Conservation (phyloP, 2,329 filamentous ascomycete species). For the Chaetomiaceae sp. region DNA sequence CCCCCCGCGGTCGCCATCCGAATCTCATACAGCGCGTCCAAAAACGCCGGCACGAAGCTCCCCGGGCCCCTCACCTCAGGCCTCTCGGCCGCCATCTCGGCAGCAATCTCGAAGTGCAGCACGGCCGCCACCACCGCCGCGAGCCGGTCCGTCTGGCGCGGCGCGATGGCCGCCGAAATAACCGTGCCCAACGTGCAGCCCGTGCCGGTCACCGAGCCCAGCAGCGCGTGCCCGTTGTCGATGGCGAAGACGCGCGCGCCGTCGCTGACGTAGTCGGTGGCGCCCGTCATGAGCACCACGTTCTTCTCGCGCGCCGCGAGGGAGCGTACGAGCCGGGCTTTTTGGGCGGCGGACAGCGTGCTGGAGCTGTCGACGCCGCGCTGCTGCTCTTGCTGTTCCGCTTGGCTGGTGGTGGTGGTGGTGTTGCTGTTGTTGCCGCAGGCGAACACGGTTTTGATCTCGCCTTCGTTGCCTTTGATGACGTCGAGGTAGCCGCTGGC, state of each 20-base stretch:
- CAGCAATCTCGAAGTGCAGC: conserved; percentile 68
- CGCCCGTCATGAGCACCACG: conserved; percentile 77
- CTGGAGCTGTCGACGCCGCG: conserved; percentile 77
- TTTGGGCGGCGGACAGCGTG: conserved; percentile 39
- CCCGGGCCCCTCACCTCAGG: conserved; percentile 66
- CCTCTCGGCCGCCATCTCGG: conserved; percentile 61
- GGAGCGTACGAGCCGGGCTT: conserved; percentile 55
- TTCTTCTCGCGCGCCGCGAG: conserved; percentile 64
- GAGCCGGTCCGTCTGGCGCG: conserved; percentile 57
- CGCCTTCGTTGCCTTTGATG: conserved; percentile 91
- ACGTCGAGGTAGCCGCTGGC: conserved; percentile 71
- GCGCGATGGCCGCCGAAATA: conserved; percentile 68
- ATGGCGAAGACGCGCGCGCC: conserved; percentile 62
- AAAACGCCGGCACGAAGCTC: conserved; percentile 76
- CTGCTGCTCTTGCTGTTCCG: conserved; percentile 57
- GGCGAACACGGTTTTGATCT: conserved; percentile 65
- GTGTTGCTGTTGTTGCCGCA: too few species aligned
- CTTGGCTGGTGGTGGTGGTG: too few species aligned
- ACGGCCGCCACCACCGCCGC: conserved; percentile 66
- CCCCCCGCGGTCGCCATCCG: conserved; percentile 42
- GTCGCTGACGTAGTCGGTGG: conserved; percentile 70
- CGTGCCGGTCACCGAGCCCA: conserved; percentile 68
- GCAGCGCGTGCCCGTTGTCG: conserved; percentile 67
- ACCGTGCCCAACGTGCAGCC: conserved; percentile 83
- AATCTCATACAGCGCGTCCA: conserved; percentile 60